phyloP scores from a whole-genome alignment of 2,329 filamentous ascomycete species.

The Metarhizium sp. region DNA sequence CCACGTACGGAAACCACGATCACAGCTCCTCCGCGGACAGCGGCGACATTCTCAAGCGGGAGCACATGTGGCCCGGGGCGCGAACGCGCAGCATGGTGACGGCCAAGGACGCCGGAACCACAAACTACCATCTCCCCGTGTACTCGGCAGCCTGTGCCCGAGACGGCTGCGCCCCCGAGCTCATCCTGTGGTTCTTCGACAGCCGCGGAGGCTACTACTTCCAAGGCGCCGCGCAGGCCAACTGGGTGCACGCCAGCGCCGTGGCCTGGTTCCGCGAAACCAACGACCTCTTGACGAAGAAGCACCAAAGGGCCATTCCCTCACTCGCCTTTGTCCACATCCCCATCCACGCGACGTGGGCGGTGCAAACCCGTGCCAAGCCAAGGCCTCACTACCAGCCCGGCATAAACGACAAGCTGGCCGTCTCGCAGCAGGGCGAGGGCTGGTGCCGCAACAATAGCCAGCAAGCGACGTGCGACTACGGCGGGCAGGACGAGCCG shows the following conservation, averaged over 20 bases:
- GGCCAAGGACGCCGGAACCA: conserved; percentile 24
- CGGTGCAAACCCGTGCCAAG: conserved; percentile 19
- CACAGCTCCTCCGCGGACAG: conserved; percentile 47
- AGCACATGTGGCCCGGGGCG: conserved; percentile 26
- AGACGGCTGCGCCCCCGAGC: conserved; percentile 24
- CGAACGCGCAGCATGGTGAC: conserved; percentile 31
- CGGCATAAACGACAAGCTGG: conserved; percentile 35
- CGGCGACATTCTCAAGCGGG: conserved; percentile 27
- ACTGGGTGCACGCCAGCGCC: conserved; percentile 35
- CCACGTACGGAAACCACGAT: conserved; percentile 65
- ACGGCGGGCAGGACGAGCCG: conserved; percentile 41
- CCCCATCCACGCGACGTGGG: conserved; percentile 30
- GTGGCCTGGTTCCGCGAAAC: conserved; percentile 34
- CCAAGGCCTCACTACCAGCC: conserved; percentile 28
- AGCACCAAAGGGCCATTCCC: conserved; percentile 27
- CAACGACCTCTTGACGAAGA: conserved; percentile 17
- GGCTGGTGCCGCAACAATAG: conserved; percentile 32
- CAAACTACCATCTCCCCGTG: conserved; percentile 39
- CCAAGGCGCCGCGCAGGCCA: conserved; percentile 23
- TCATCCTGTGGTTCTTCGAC: conserved; percentile 66
- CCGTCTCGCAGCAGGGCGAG: conserved; percentile 29
- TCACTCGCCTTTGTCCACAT: conserved; percentile 41
- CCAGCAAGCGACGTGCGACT: conserved; percentile 23
- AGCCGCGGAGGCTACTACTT: conserved; percentile 47
- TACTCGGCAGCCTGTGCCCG: conserved; percentile 16